Conservation (phyloP, 495 filamentous ascomycete genomes). For the Lasiosphaeriaceae sp. region DNA sequence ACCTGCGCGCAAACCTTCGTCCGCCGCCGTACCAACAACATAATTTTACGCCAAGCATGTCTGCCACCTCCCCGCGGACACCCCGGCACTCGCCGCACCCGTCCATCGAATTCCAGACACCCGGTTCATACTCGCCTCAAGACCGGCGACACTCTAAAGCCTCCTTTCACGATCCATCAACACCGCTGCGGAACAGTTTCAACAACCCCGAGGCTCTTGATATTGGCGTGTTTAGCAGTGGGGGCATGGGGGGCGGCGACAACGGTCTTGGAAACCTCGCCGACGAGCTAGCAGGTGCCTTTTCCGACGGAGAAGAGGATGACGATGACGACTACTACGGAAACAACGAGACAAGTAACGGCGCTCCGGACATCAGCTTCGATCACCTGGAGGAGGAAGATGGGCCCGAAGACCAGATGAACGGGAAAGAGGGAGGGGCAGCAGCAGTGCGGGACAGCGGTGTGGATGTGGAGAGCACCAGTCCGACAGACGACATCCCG, state of each 20-base stretch:
- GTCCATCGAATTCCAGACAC: slow-evolving; percentile 58
- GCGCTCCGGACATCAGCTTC: slow-evolving; percentile 27
- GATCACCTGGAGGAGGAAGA: slow-evolving; percentile 12
- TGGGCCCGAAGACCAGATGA: slow-evolving; percentile 10
- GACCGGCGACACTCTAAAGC: slow-evolving; percentile 52
- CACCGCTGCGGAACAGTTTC: slow-evolving; percentile 52
- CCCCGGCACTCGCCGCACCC: slow-evolving; percentile 63
- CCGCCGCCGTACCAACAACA: not conserved
- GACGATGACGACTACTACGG: slow-evolving; percentile 62
- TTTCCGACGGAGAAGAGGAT: slow-evolving; percentile 53
- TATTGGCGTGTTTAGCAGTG: slow-evolving; percentile 47
- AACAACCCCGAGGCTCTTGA: slow-evolving; percentile 43
- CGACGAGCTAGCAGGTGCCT: slow-evolving; percentile 66
- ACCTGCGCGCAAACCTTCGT: too few relatives aligned
- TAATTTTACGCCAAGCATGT: slow-evolving; percentile 15
- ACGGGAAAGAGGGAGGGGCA: slow-evolving; percentile 6
- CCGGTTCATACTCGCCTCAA: slow-evolving; percentile 38
- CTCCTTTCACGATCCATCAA: slow-evolving; percentile 60
- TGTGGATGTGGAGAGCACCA: slow-evolving; percentile 42
- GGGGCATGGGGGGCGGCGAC: slow-evolving; percentile 32
- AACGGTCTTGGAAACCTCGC: slow-evolving; percentile 79
- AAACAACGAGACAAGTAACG: slow-evolving; percentile 36
- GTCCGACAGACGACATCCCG: slow-evolving; percentile 13
- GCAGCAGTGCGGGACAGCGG: slow-evolving; percentile 34
- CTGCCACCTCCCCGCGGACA: slow-evolving; percentile 53